Evolutionary conservation across 1,139 yeast species (phyloP).

Genomic region (Suhomyces wounanorum): DNA sequence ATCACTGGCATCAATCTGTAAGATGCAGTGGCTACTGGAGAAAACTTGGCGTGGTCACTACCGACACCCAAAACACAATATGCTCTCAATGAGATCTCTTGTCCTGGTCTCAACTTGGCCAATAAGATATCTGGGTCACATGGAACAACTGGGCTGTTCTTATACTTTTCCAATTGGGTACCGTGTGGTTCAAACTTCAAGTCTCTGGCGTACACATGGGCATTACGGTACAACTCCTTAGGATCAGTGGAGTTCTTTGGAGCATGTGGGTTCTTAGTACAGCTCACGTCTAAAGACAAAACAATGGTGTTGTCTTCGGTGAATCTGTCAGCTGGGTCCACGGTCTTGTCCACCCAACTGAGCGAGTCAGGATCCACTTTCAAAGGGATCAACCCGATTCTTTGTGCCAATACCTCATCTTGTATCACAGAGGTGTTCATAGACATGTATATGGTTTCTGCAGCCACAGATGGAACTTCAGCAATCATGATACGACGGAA

Average conservation of each 20-base stretch:
- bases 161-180: conserved; percentile 69
- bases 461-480: conserved; percentile 95
- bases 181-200: conserved; percentile 92
- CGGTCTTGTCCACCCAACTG: conserved; percentile 69
- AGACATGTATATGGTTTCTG: conserved; percentile 85
- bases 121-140: conserved; percentile 85
- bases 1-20: conserved; percentile 93
- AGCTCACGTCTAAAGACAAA: conserved; percentile 74
- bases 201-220: conserved; percentile 86
- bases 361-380: conserved; percentile 88
- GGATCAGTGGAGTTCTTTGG: conserved; percentile 81
- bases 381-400: conserved; percentile 90
- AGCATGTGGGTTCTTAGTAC: conserved; percentile 85
- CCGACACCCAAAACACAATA: conserved; percentile 94
- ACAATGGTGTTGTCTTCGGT: conserved; percentile 90
- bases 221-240: conserved; percentile 75
- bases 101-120: conserved; percentile 95
- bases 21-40: conserved; percentile 97
- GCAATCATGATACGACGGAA: conserved; percentile 96
- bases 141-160: conserved; percentile 70
- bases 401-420: conserved; percentile 94
- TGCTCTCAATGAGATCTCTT: conserved; percentile 86
- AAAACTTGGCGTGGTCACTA: conserved; percentile 93
- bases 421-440: conserved; percentile 96
- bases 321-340: conserved; percentile 67